Conservation (phyloP, 2,329 filamentous ascomycete species). For the Diaporthe batatas region DNA sequence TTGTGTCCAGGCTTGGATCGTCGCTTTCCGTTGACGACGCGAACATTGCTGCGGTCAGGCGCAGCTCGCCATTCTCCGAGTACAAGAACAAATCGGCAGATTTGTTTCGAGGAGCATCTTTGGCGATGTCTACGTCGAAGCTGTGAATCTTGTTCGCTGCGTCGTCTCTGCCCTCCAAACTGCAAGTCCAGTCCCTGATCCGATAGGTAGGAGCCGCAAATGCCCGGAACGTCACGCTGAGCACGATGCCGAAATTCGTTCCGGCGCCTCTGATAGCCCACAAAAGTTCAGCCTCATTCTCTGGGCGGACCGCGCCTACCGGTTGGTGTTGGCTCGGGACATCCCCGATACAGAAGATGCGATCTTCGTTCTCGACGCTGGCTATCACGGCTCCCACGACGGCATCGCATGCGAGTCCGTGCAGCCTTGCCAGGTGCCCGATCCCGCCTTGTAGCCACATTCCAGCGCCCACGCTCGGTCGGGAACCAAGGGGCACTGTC, state of each 20-base stretch:
- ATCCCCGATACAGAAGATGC: slow-evolving; percentile 63
- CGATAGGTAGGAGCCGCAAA: slow-evolving; percentile 57
- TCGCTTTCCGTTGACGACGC: slow-evolving; percentile 52
- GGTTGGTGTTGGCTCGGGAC: slow-evolving; percentile 63
- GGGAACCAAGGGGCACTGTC: slow-evolving; percentile 70
- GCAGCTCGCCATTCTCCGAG: slow-evolving; percentile 58
- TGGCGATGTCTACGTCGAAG: slow-evolving; percentile 55
- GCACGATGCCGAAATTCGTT: slow-evolving; percentile 70
- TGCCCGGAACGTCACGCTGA: slow-evolving; percentile 66
- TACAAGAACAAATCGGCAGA: slow-evolving; percentile 71
- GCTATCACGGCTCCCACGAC: slow-evolving; percentile 73
- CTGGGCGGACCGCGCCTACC: slow-evolving; percentile 54
- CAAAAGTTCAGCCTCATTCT: slow-evolving; percentile 65
- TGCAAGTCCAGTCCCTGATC: slow-evolving; percentile 57
- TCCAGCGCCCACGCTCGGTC: slow-evolving; percentile 74
- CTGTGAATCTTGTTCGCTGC: slow-evolving; percentile 53
- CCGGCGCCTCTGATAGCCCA: slow-evolving; percentile 72
- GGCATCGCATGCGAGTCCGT: slow-evolving; percentile 71
- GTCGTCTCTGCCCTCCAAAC: slow-evolving; percentile 50
- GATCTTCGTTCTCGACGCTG: slow-evolving; percentile 58
- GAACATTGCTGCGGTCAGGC: slow-evolving; percentile 66
- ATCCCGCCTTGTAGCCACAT: slow-evolving; percentile 76
- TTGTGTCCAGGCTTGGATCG: slow-evolving; percentile 36
- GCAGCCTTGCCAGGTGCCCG: slow-evolving; percentile 66
- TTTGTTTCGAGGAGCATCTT: slow-evolving; percentile 54